Conservation (phyloP, 208 protist species). For the Leishmania lainsoni region DNA sequence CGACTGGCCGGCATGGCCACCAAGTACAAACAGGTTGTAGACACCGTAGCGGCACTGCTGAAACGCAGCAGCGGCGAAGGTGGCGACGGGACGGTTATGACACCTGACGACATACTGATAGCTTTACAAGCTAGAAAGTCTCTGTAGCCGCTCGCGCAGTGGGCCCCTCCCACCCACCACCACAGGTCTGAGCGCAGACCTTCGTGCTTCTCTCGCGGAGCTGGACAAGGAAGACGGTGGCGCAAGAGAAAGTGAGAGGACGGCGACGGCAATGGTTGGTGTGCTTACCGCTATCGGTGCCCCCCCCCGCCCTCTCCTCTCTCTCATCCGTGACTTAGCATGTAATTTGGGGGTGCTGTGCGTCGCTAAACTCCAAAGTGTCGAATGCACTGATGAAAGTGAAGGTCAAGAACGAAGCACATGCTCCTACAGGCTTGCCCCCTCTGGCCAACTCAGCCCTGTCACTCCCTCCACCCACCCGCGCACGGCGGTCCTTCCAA, state of each 20-base stretch:
- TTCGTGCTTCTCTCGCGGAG: background rate
- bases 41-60: constrained; percentile 26
- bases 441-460: too few species aligned
- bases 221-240: background rate
- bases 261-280: background rate
- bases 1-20: constrained; percentile 57
- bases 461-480: too few species aligned
- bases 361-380: background rate
- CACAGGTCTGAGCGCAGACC: background rate
- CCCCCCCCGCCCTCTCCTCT: background rate
- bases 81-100: constrained; percentile 7
- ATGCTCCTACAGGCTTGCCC: background rate
- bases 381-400: background rate
- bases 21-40: constrained; percentile 41
- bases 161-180: background rate
- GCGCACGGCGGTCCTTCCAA: too few species aligned
- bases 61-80: constrained; percentile 6
- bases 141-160: background rate
- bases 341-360: background rate
- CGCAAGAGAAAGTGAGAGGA: background rate
- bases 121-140: constrained; percentile 30
- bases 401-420: background rate
- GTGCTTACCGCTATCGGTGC: background rate
- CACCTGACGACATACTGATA: constrained; percentile 54
- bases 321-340: background rate